A percentile compares a stretch with the other conserved stretches of the same genome.
Conservation (phyloP, 83 land plant genomes). For the Diphasiastrum complanatum region DNA sequence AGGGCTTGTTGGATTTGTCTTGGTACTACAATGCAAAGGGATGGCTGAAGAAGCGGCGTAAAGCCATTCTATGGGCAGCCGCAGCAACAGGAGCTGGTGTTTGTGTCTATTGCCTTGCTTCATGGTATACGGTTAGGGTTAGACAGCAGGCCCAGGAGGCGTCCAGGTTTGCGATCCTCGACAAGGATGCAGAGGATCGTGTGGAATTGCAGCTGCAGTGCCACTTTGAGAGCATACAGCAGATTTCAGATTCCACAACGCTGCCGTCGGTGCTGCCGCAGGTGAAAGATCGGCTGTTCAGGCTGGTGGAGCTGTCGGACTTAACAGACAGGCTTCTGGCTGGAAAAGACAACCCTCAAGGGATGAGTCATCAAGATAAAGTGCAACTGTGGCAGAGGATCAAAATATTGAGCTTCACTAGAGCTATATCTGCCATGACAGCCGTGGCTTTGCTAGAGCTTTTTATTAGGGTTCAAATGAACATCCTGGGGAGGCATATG, state of each 20-base stretch:
- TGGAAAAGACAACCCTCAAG: background rate
- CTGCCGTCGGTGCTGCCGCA: background rate
- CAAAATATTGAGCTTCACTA: slow-evolving; percentile 5
- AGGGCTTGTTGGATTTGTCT: no score
- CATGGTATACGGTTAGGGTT: no score
- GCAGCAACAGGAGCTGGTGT: slow-evolving; percentile 1
- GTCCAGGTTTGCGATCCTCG: background rate
- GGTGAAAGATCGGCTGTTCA: background rate
- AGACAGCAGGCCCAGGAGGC: background rate
- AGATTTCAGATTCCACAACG: slow-evolving; percentile 1
- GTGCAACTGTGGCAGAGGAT: slow-evolving; percentile 9
- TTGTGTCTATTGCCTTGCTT: background rate
- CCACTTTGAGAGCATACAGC: no score
- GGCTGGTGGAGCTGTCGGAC: slow-evolving; percentile 3
- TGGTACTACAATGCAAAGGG: no score
- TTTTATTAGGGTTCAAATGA: background rate
- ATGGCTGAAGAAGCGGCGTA: slow-evolving; percentile 4
- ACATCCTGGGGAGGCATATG: background rate
- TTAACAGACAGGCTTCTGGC: background rate
- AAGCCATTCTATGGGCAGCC: background rate
- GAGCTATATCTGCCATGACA: background rate
- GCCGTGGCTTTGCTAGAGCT: background rate
- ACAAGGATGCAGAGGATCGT: background rate
- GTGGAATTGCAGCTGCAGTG: background rate
- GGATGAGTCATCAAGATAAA: background rate